Percentiles rank a stretch among this genome's conserved stretches.
phyloP scores from a whole-genome alignment of 768 basidiomycete species.

The Tephrocybe sp. region DNA sequence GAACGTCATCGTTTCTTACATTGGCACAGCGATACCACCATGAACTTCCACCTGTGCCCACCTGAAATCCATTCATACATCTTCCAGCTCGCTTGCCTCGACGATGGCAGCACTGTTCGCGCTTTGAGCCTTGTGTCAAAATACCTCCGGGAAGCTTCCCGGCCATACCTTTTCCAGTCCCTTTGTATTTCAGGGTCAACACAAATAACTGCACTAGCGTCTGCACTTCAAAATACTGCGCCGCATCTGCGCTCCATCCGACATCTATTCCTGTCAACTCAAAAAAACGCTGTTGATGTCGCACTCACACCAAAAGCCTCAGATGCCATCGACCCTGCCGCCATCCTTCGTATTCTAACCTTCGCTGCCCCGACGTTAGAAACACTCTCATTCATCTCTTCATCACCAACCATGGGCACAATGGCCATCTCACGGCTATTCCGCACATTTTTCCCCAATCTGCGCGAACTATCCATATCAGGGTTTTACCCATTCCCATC shows the following conservation, averaged over 20 bases:
- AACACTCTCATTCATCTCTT: conserved; percentile 34
- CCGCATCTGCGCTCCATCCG: conserved; percentile 35
- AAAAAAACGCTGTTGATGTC: conserved; percentile 17
- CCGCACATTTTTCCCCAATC: conserved; percentile 35
- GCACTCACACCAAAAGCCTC: conserved; percentile 3
- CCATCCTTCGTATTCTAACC: conserved; percentile 31
- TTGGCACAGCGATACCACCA: not conserved
- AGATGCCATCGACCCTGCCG: conserved; percentile 9
- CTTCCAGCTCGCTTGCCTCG: conserved; percentile 37
- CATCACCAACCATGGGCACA: conserved; percentile 33
- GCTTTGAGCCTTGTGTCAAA: conserved; percentile 36
- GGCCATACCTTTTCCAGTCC: conserved; percentile 38
- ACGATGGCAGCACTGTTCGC: conserved; percentile 34
- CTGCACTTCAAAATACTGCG: conserved; percentile 29
- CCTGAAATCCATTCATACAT: conserved; percentile 45
- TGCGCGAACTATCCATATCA: conserved; percentile 38
- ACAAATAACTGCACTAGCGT: conserved; percentile 26
- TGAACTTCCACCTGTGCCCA: conserved; percentile 34
- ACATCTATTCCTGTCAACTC: conserved; percentile 42
- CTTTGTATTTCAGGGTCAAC: conserved; percentile 28
- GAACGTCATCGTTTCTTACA: not conserved
- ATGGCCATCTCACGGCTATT: conserved; percentile 40
- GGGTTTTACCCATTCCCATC: conserved; percentile 52
- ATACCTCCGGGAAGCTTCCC: conserved; percentile 35
- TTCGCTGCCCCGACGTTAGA: conserved; percentile 39